A percentile compares a stretch with the other conserved stretches of the same genome.
These are phyloP conservation scores for Verbena officinalis DNA, from an alignment of 257 asterid species.

Conservation along the genomic window DNA sequence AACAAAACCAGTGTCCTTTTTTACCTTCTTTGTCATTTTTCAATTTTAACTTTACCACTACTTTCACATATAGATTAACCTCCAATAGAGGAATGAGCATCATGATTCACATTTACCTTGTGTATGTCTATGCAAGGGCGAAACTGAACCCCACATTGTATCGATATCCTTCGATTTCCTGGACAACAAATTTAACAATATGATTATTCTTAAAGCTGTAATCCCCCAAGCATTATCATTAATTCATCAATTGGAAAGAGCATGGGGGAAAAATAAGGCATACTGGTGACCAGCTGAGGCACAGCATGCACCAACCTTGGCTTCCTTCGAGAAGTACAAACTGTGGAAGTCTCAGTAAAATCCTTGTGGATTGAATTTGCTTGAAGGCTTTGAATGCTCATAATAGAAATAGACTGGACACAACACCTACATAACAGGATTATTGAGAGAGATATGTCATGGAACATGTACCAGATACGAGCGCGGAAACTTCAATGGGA, in stretches of 20 bases:
- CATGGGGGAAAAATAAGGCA: slow-evolving; percentile 12
- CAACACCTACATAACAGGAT: slow-evolving; percentile 30
- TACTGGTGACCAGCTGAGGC: slow-evolving; percentile 41
- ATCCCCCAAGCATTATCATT: neutral
- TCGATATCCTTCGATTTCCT: slow-evolving; percentile 54
- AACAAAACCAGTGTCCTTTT: neutral
- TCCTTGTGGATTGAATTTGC: slow-evolving; percentile 41
- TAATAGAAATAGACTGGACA: slow-evolving; percentile 14
- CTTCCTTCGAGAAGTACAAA: slow-evolving; percentile 34
- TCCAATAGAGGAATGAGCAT: neutral
- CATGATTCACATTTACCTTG: slow-evolving; percentile 52
- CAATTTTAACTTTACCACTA: neutral
- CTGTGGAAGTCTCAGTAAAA: slow-evolving; percentile 30
- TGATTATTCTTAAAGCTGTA: neutral
- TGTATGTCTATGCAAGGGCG: slow-evolving; percentile 99
- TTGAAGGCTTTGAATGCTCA: slow-evolving; percentile 52
- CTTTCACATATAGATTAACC: neutral
- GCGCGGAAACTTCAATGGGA: neutral
- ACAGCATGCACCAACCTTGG: slow-evolving; percentile 38
- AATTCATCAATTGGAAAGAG: neutral
- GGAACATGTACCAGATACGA: slow-evolving; percentile 27
- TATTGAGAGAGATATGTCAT: slow-evolving; percentile 24
- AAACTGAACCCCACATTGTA: slow-evolving; percentile 69
- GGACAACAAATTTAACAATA: slow-evolving; percentile 21
- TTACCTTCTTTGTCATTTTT: neutral